These are phyloP conservation scores for Paramyrothecium roridum DNA, from an alignment of 2,329 filamentous ascomycete species.

Conservation along the genomic window DNA sequence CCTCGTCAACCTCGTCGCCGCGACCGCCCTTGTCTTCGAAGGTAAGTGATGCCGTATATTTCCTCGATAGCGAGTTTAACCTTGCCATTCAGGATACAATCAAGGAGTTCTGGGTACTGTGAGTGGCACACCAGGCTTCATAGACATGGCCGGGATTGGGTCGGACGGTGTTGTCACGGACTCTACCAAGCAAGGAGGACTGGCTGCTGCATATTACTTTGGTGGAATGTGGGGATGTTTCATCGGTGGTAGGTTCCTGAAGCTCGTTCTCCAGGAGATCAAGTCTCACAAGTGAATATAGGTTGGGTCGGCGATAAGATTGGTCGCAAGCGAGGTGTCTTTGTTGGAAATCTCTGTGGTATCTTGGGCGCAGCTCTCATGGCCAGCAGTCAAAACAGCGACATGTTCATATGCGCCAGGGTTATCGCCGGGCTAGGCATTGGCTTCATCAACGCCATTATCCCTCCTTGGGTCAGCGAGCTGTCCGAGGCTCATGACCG, in stretches of 20 bases:
- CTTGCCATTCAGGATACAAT: slow-evolving; percentile 41
- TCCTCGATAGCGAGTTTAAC: too few species aligned
- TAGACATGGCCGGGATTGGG: slow-evolving; percentile 42
- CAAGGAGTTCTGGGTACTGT: slow-evolving; percentile 53
- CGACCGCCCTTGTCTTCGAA: slow-evolving; percentile 17
- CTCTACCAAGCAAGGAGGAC: slow-evolving; percentile 46
- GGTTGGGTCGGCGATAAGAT: slow-evolving; percentile 47
- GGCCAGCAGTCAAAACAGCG: slow-evolving; percentile 36
- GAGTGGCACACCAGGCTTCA: slow-evolving; percentile 37
- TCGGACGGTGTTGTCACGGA: slow-evolving; percentile 43
- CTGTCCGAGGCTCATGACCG: slow-evolving; percentile 42
- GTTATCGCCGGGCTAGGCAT: slow-evolving; percentile 51
- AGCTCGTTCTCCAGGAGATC: background rate
- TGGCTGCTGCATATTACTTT: slow-evolving; percentile 51
- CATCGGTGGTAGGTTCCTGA: slow-evolving; percentile 28
- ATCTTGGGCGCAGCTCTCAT: slow-evolving; percentile 47
- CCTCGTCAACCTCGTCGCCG: slow-evolving; percentile 15
- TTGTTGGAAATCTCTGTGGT: slow-evolving; percentile 43
- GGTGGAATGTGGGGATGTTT: slow-evolving; percentile 49
- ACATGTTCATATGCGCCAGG: slow-evolving; percentile 46
- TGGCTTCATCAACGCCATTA: slow-evolving; percentile 46
- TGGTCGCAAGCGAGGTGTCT: slow-evolving; percentile 43
- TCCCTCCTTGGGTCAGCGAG: slow-evolving; percentile 46
- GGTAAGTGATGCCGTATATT: slow-evolving; percentile 5
- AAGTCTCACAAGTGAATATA: slow-evolving; percentile 1